phyloP scores from a whole-genome alignment of 345 rosid genomes.

The Euphorbia lathyris region DNA sequence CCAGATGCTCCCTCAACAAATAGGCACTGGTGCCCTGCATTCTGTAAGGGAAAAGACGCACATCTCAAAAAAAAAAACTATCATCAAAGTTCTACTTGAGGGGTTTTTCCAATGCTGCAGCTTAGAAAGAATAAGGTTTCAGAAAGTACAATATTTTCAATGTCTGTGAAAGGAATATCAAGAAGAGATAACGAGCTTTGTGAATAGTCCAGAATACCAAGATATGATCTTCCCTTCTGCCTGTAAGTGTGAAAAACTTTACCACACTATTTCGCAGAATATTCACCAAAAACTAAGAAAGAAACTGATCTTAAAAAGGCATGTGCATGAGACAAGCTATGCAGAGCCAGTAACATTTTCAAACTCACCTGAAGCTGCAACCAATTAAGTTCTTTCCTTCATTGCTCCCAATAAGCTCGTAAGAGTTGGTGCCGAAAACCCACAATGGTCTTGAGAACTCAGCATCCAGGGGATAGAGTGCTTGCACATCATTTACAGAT shows the following conservation, averaged over 20 bases:
- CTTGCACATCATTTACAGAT: conserved; percentile 52
- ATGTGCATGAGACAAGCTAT: background rate
- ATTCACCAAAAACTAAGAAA: conserved; percentile 8
- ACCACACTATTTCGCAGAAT: background rate
- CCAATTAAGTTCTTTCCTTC: conserved; percentile 62
- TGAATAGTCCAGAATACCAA: conserved; percentile 65
- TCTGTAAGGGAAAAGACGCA: conserved; percentile 42
- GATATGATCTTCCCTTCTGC: conserved; percentile 83
- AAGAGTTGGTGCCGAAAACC: conserved; percentile 81
- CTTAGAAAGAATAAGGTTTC: conserved; percentile 15
- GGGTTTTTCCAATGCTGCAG: conserved; percentile 1
- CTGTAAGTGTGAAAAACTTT: conserved; percentile 40
- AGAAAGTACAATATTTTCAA: conserved; percentile 60
- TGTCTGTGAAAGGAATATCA: conserved; percentile 84
- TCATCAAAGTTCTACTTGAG: conserved; percentile 9
- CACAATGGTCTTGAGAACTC: conserved; percentile 87
- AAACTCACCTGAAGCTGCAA: conserved; percentile 73
- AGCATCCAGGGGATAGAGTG: conserved; percentile 60
- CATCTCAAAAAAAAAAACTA: conserved; percentile 6
- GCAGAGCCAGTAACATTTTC: conserved; percentile 18
- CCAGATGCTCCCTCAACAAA: conserved; percentile 88
- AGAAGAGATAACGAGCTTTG: conserved; percentile 65
- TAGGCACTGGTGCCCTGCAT: conserved; percentile 56
- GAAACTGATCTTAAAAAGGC: background rate
- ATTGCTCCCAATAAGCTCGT: conserved; percentile 55